Conservation (phyloP, 768 basidiomycete genomes). For the Kwoniella mangroviensis region DNA sequence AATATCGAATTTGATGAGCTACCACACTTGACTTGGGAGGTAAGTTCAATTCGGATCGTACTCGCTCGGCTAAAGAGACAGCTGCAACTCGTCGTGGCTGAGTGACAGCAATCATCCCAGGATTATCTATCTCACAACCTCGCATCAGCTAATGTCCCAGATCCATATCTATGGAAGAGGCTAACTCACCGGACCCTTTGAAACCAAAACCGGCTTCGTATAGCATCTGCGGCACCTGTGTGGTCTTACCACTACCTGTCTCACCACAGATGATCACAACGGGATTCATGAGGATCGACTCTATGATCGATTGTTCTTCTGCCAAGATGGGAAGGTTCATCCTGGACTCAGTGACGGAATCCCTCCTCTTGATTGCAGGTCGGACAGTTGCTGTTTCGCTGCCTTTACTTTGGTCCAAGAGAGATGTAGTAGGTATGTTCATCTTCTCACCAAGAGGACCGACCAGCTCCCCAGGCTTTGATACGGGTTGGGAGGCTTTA, state of each 20-base stretch:
- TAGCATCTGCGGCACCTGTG: slow-evolving; percentile 97
- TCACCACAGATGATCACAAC: slow-evolving; percentile 89
- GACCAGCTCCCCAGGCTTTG: slow-evolving; percentile 49
- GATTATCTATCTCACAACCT: slow-evolving; percentile 69
- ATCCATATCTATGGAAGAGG: neutral
- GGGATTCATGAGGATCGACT: slow-evolving; percentile 80
- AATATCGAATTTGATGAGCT: slow-evolving; percentile 97
- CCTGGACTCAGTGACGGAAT: slow-evolving; percentile 75
- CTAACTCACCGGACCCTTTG: slow-evolving; percentile 71
- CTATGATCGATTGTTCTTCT: slow-evolving; percentile 94
- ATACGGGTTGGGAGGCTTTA: slow-evolving; percentile 21
- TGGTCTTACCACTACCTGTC: slow-evolving; percentile 98
- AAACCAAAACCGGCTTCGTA: slow-evolving; percentile 94
- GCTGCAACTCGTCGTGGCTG: slow-evolving; percentile 97
- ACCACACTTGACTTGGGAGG: slow-evolving; percentile 70
- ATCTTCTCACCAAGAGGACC: slow-evolving; percentile 82
- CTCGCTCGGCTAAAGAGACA: slow-evolving; percentile 91
- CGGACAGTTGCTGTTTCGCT: slow-evolving; percentile 28
- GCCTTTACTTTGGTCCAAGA: slow-evolving; percentile 39
- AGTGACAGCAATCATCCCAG: slow-evolving; percentile 96
- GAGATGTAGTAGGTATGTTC: slow-evolving; percentile 61
- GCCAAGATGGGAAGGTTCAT: slow-evolving; percentile 83
- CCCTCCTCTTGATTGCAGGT: slow-evolving; percentile 65
- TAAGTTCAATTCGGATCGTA: slow-evolving; percentile 88
- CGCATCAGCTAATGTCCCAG: neutral